Base-by-base conservation (phyloP, 495 filamentous ascomycete genomes). In the Viridothelium virens region DNA sequence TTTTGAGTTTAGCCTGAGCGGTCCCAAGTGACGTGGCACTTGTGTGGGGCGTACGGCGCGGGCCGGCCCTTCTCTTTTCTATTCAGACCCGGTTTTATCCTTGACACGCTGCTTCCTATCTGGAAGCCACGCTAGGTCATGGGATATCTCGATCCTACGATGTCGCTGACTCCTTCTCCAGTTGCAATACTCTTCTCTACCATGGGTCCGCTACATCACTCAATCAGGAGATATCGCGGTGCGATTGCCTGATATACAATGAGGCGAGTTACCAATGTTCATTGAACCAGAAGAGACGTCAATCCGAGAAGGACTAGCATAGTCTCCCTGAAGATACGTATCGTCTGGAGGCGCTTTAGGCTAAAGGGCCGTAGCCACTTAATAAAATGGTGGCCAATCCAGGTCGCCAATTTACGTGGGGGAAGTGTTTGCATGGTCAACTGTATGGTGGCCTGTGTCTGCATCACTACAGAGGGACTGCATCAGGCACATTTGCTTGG, bases 161-260 rank as follows among this genome's bases (percentile, higher is more conserved):
- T 38, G 18, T 63, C 38, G 18, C 41, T 64, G 65, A 68, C 62
- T 62, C 46, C 39, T 44, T 56, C 63, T 69, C 75, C 67, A 80
- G 71, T 33, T 71, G 63, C 93, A 97, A 90, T 97, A 98, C 75
- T 92, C 92, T 11, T 96, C 91, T n/a, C 81, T 99, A 53, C 94
- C 94, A 25, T 99, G 94, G 94, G 94, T 99, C 16, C 84, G 94
- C 70, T 99, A 99, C 77, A 99, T 99, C 72, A 97, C 92, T 61
- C 92, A 96, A 76, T 94, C 90, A 7, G 92, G 92, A 64, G 92
- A 97, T 70, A 97, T 97, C 74, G 91, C 92, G 12, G 92, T 97
- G 66, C 84, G 92, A 65, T 82, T 97, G 74, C 92, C 92, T 38
- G 92, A 96, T 76, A 89, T 89, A 59, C 74, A 76, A 63, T 67